These are phyloP conservation scores for Saccharomycopsis fermentans DNA, from an alignment of 805 yeast species.

Conservation along the genomic window DNA sequence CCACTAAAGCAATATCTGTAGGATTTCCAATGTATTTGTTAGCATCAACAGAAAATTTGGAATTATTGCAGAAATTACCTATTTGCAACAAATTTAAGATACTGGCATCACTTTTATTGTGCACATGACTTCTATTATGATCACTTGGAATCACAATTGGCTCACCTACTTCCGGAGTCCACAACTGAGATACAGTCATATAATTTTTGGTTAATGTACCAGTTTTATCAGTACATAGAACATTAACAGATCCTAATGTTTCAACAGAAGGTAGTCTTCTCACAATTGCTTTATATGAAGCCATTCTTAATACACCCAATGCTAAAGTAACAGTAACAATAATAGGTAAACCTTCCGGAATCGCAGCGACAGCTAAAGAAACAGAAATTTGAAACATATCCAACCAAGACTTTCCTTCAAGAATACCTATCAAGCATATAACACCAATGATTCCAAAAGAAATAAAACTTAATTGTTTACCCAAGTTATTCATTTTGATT, in stretches of 20 bases:
- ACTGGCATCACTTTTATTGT: conserved; percentile 27
- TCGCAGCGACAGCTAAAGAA: conserved; percentile 96
- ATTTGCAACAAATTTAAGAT: conserved; percentile 48
- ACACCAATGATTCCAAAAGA: conserved; percentile 82
- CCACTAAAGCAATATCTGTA: conserved; percentile 85
- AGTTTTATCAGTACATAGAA: conserved; percentile 85
- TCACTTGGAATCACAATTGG: not conserved
- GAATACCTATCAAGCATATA: conserved; percentile 81
- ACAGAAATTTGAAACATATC: conserved; percentile 98
- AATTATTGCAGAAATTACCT: conserved; percentile 69
- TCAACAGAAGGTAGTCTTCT: conserved; percentile 91
- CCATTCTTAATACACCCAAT: conserved; percentile 93
- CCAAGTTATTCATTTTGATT: conserved; percentile 88
- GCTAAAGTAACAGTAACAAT: conserved; percentile 97
- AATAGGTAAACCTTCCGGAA: conserved; percentile 97
- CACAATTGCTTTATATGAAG: conserved; percentile 86
- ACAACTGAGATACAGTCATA: conserved; percentile 72
- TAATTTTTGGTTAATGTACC: conserved; percentile 86
- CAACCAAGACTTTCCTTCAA: conserved; percentile 91
- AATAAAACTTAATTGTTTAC: conserved; percentile 77
- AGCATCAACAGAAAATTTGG: conserved; percentile 56
- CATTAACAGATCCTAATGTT: conserved; percentile 89
- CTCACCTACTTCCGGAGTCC: conserved; percentile 23
- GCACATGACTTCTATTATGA: not conserved
- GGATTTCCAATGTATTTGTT: conserved; percentile 82